These are phyloP conservation scores for Holtermannia corniformis DNA, from an alignment of 768 basidiomycete species.

Conservation along the genomic window DNA sequence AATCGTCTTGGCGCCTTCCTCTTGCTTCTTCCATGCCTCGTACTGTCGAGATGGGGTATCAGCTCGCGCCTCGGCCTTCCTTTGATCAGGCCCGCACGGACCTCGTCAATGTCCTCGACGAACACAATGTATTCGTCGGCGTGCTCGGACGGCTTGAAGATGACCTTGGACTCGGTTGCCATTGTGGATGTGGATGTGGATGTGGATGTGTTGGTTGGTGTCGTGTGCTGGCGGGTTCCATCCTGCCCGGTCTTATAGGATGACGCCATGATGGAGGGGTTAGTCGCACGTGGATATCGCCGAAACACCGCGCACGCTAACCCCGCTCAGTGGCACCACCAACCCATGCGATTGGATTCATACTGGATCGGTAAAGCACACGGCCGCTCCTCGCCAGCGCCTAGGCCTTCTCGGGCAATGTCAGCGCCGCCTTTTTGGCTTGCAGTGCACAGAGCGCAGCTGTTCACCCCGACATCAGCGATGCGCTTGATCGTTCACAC, in stretches of 20 bases:
- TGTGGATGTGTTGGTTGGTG: not conserved
- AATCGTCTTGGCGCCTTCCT: slow-evolving; percentile 22
- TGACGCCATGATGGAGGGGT: too few relatives aligned
- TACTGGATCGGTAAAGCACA: too few relatives aligned
- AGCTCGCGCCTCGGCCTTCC: not conserved
- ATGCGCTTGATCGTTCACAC: not conserved
- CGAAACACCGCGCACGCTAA: too few relatives aligned
- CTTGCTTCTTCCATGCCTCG: slow-evolving; percentile 25
- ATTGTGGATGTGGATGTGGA: not conserved
- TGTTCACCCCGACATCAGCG: slow-evolving; percentile 38
- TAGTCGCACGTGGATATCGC: too few relatives aligned
- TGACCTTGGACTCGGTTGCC: slow-evolving; percentile 5
- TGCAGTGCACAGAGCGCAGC: slow-evolving; percentile 82
- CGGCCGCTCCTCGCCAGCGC: not conserved
- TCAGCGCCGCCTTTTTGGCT: slow-evolving; percentile 52
- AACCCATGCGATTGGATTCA: too few relatives aligned
- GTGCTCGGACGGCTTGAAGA: slow-evolving; percentile 28
- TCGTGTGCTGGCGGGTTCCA: too few relatives aligned
- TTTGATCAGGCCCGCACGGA: slow-evolving; percentile 8
- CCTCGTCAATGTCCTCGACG: slow-evolving; percentile 31
- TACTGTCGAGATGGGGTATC: slow-evolving; percentile 14
- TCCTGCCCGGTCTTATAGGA: too few relatives aligned
- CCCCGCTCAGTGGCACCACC: too few relatives aligned
- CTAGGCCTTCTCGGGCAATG: not conserved
- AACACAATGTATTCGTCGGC: slow-evolving; percentile 31